Evolutionary conservation across 495 filamentous ascomycete species (phyloP).

Genomic region (Baudoinia panamericana): DNA sequence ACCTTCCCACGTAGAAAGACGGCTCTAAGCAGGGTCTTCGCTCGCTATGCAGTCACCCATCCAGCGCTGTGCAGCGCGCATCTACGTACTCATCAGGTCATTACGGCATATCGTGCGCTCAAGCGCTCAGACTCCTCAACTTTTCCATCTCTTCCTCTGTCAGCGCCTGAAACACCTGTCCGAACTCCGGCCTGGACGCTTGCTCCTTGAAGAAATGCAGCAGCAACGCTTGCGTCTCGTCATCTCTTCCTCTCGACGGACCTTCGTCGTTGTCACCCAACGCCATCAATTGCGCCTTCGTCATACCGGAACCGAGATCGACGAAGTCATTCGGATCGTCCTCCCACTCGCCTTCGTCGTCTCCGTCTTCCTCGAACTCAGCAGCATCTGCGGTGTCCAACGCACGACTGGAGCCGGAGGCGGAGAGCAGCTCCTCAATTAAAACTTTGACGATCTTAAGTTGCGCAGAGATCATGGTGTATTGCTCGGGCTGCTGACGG

Average conservation of each 20-base stretch:
- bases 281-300: slow-evolving; percentile 57
- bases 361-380: slow-evolving; percentile 34
- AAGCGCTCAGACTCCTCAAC: slow-evolving; percentile 10
- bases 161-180: slow-evolving; percentile 36
- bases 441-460: slow-evolving; percentile 95
- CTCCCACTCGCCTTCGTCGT: slow-evolving; percentile 76
- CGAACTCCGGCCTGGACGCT: slow-evolving; percentile 53
- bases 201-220: slow-evolving; percentile 67
- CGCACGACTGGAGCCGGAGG: slow-evolving; percentile 26
- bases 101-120: too few species aligned
- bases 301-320: slow-evolving; percentile 44
- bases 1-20: too few species aligned
- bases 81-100: too few species aligned
- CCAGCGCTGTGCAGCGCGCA: too few species aligned
- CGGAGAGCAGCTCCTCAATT: slow-evolving; percentile 70
- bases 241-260: slow-evolving; percentile 40
- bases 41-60: slow-evolving; percentile 3
- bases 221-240: slow-evolving; percentile 79
- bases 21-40: too few species aligned
- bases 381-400: slow-evolving; percentile 27
- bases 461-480: slow-evolving; percentile 72
- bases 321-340: slow-evolving; percentile 57
- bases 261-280: slow-evolving; percentile 51
- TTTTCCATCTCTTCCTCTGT: slow-evolving; percentile 11
- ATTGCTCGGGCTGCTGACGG: slow-evolving; percentile 71